These are phyloP conservation scores for Rhododendron kiyosumense DNA, from an alignment of 148 eudicot genomes.

Conservation along the genomic window DNA sequence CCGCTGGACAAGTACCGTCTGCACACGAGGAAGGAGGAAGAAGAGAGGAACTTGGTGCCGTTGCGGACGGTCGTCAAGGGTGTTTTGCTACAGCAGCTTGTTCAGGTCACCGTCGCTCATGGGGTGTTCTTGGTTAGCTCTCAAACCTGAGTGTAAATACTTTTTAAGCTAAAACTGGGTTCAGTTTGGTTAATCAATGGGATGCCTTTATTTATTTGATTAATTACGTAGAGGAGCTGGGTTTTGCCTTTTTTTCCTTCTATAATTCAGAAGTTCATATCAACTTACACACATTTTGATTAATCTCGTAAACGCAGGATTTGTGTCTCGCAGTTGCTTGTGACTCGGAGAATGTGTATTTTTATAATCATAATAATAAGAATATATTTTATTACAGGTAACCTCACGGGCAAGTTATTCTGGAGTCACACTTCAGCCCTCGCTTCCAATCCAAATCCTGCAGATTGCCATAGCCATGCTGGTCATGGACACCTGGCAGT, in stretches of 20 bases:
- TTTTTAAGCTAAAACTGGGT: not conserved
- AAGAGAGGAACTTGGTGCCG: conserved; percentile 36
- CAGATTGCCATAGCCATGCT: conserved; percentile 43
- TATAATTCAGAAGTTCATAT: too few relatives aligned
- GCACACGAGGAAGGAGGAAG: conserved; percentile 47
- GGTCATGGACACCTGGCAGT: conserved; percentile 51
- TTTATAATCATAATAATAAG: too few relatives aligned
- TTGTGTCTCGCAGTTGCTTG: too few relatives aligned
- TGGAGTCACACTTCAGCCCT: conserved; percentile 27
- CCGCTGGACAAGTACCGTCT: conserved; percentile 39
- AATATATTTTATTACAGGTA: conserved; percentile 14
- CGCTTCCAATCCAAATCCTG: conserved; percentile 28
- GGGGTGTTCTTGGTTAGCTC: conserved; percentile 34
- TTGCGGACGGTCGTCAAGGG: conserved; percentile 32
- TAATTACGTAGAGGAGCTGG: not conserved
- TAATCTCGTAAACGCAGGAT: too few relatives aligned
- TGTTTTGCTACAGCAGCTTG: conserved; percentile 46
- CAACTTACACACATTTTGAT: too few relatives aligned
- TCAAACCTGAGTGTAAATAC: not conserved
- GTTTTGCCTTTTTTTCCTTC: not conserved
- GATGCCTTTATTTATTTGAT: not conserved
- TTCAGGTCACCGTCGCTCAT: conserved; percentile 42
- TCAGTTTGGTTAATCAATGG: not conserved
- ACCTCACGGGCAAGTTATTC: conserved; percentile 26
- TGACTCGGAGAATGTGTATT: too few relatives aligned